A percentile compares a stretch with the other conserved stretches of the same genome.
Evolutionary conservation across 257 asterid genomes (phyloP).

Genomic region (Rehmannia glutinosa): DNA sequence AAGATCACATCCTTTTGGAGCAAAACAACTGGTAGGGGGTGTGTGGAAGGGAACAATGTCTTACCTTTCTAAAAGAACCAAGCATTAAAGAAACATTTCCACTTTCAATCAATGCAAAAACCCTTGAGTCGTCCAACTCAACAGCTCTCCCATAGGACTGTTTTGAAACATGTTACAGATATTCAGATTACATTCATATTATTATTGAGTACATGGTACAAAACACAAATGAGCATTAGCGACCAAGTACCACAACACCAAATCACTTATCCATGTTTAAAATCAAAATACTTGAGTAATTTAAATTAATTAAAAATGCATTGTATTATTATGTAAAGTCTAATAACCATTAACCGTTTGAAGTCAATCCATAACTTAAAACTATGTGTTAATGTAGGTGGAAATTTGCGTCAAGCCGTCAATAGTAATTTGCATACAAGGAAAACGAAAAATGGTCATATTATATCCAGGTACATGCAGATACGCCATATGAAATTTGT

Average conservation of each 20-base stretch:
- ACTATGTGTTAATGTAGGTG: neutral
- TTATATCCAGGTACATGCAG: slow-evolving; percentile 12
- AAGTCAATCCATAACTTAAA: neutral
- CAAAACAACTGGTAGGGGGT: neutral
- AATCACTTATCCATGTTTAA: slow-evolving; percentile 11
- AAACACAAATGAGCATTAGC: slow-evolving; percentile 23
- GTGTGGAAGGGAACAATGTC: slow-evolving; percentile 13
- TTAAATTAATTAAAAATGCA: neutral
- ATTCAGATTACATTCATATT: too few relatives aligned
- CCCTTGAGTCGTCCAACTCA: slow-evolving; percentile 81
- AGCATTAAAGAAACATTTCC: slow-evolving; percentile 89
- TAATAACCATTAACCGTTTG: neutral
- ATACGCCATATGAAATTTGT: neutral
- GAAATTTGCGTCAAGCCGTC: slow-evolving; percentile 5
- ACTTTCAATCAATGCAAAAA: slow-evolving; percentile 86
- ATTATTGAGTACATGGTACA: too few relatives aligned
- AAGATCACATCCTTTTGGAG: neutral
- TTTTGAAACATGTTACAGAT: too few relatives aligned
- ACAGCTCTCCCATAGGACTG: slow-evolving; percentile 94
- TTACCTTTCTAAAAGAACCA: slow-evolving; percentile 76
- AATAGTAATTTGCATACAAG: neutral
- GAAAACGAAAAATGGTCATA: neutral
- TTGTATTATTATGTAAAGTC: neutral
- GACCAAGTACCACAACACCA: neutral
- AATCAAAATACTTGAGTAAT: neutral